Evolutionary conservation across 2,329 filamentous ascomycete genomes (phyloP), one percentile per base, ranked within the genome.

Genomic region (Fonsecaea multimorphosa): DNA sequence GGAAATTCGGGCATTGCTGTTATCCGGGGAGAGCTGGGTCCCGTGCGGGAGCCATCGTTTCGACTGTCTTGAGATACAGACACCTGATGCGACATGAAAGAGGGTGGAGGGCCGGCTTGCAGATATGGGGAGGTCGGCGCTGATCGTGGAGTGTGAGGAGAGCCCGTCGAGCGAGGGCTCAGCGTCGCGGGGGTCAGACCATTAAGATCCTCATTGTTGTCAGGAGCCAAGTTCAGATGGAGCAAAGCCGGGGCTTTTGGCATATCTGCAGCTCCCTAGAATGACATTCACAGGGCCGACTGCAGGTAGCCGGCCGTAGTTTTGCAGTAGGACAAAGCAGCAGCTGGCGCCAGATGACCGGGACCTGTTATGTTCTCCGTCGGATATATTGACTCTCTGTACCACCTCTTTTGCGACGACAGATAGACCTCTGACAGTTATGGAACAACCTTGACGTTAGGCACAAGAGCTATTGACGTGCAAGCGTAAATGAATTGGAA

Each of bases 1-100:
- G 80, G 79, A 56, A 79, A 78, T 68, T 78, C 80, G 38, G 79
- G 80, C 64, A 82, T 80, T 9, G 80, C 78, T 6, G 79, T 81
- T 51, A 82, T 74, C 16, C 75, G 76, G n/a, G 80, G 79, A 27
- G 79, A 81, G 44, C 71, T 71, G 38, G 77, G 74, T 62, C 66
- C 66, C 16, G 71, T 65, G 12, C 64, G 63, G 38, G 44, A 32
- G 14, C 40, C 63, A 36, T 63, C 67, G 31, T 67, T 36, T 49
- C 38, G 40, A 40, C 27, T n/a, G 36, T 65, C 58, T 36, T 63
- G 49, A 27, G 64, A 61, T 19, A 54, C 62, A 46, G 66, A 56
- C 7, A 61, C 49, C 14, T 66, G 66, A 40, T 65, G 64, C 53
- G 65, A 67, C 36, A 66, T 63, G 16, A 67, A 66, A 22, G 68